A percentile compares a stretch with the other conserved stretches of the same genome.
Conservation (phyloP, 345 rosid species). For the Camelina hispida region DNA sequence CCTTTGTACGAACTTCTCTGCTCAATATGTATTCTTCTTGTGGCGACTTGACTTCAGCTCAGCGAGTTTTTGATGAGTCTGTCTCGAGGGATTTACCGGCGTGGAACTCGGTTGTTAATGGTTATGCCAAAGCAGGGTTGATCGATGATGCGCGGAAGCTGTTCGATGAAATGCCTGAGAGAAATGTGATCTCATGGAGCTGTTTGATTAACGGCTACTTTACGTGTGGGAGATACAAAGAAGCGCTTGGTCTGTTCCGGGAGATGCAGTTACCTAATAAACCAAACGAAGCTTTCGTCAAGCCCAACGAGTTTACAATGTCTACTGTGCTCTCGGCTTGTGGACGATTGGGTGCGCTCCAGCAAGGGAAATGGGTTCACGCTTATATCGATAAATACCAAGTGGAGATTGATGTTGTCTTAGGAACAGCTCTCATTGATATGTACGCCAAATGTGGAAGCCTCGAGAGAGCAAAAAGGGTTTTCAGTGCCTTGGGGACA, state of each 20-base stretch:
- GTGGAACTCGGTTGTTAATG: slow-evolving; percentile 60
- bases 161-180: slow-evolving; percentile 60
- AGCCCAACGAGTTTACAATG: slow-evolving; percentile 59
- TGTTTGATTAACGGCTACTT: slow-evolving; percentile 59
- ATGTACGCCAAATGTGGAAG: slow-evolving; percentile 72
- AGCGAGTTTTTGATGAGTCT: slow-evolving; percentile 52
- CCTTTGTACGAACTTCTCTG: slow-evolving; percentile 49
- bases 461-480: slow-evolving; percentile 50
- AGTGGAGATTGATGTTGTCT: slow-evolving; percentile 52
- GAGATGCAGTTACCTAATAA: slow-evolving; percentile 51
- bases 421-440: slow-evolving; percentile 62
- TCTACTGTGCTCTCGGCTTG: slow-evolving; percentile 59
- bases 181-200: slow-evolving; percentile 63
- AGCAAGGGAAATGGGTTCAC: slow-evolving; percentile 57
- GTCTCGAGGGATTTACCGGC: slow-evolving; percentile 48
- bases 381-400: slow-evolving; percentile 50
- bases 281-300: slow-evolving; percentile 24
- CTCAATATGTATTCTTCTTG: slow-evolving; percentile 56
- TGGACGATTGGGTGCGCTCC: slow-evolving; percentile 57
- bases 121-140: slow-evolving; percentile 44
- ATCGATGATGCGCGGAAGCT: slow-evolving; percentile 47
- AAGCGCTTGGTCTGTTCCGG: slow-evolving; percentile 54
- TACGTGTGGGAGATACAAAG: slow-evolving; percentile 51
- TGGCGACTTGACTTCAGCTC: slow-evolving; percentile 43
- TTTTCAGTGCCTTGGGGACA: slow-evolving; percentile 45